Base-by-base conservation (phyloP, 257 asterid genomes). In the Solanum sejunctum region DNA sequence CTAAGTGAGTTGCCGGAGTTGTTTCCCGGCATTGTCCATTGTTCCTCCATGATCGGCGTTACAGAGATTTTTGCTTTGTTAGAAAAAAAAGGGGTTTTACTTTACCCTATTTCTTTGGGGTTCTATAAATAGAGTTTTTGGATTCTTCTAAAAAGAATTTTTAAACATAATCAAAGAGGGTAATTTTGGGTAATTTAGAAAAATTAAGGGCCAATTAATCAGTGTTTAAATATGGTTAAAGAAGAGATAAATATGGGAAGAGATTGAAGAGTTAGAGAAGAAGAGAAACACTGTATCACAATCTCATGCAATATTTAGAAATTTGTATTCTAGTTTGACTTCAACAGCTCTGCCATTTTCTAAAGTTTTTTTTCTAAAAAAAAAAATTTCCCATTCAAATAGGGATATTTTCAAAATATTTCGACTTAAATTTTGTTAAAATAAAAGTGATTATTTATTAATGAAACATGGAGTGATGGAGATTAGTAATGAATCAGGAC, bases 271-370 rank as follows among this genome's bases (percentile, higher is more conserved):
- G 85, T 84, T 83, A 67, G 45, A 84, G 88, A 69, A 49, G 84
- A 80, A 86, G 43, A 36, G 85, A 86, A 84, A 83, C 85, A 77
- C 52, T 67, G 71, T 78, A 52, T 16, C 15, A 15, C 55, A 60
- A 81, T 84, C 8, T 78, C 92, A 89, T 89, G 92, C 92, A 89
- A 89, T 84, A 75, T 89, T 64, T 77, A 69, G 89, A 26, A 89
- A 81, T 36, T 41, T 36, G 8, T 47, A 18, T 70, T 70, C 2
- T 70, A 58, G 7, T 58, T 58, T 58, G 15, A 26, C n/a, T 1
- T 58, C n/a, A 58, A 58, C 66, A 58, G n/a, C 28, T 58, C 28
- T 58, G 15, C 10, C 26, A 13, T n/a, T 1, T 63, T 11, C 23
- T 21, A 2, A 16, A 32, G 32, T 28, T 28, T 28, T 28, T 63